Evolutionary conservation across 768 basidiomycete species (phyloP), one percentile per base, ranked within the genome.

Genomic region (Lentinula sp.): DNA sequence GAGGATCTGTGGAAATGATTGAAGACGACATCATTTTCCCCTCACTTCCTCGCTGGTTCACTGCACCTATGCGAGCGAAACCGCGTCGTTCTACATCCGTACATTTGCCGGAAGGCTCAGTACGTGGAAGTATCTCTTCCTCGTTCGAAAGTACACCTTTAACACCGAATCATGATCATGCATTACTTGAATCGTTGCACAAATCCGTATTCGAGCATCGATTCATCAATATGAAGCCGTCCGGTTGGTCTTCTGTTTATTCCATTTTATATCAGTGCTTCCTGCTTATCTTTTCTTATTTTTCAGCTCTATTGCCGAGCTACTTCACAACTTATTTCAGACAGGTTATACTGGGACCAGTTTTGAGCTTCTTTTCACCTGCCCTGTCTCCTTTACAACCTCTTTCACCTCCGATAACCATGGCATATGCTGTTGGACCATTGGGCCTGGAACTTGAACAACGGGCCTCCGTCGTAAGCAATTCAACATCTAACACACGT

Each of bases 1-100:
- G 85, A 42, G 90, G 90, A 32, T 79, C 84, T 18, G 79, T 90
- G 16, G 90, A 92, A 68, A 77, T 89, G 15, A 74, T 86, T 35
- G 90, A 91, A 73, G 85, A 90, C 69, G 90, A 92, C 68, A 80
- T 89, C 33, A 73, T 90, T 49, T 92, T 92, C 68, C 90, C 90
- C n/a, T 74, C 73, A 4, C 78, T 92, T 41, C 89, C 90, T 20
- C 81, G 80, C 41, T 91, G 89, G 88, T 92, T 90, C 66, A 91
- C 90, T 1, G 76, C 80, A 42, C 86, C 88, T 8, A 78, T 91
- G 57, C 83, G 87, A 33, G 76, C 76, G 33, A 82, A 77, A 66
- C 74, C 81, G 20, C 70, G 76, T 63, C 76, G 79, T 54, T 69
- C 78, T 59, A 71, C 81, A 45, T 81, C 85, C 43, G 74, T 81